These are phyloP conservation scores for Lasiosphaeria ovina DNA, from an alignment of 495 filamentous ascomycete genomes.

Conservation along the genomic window DNA sequence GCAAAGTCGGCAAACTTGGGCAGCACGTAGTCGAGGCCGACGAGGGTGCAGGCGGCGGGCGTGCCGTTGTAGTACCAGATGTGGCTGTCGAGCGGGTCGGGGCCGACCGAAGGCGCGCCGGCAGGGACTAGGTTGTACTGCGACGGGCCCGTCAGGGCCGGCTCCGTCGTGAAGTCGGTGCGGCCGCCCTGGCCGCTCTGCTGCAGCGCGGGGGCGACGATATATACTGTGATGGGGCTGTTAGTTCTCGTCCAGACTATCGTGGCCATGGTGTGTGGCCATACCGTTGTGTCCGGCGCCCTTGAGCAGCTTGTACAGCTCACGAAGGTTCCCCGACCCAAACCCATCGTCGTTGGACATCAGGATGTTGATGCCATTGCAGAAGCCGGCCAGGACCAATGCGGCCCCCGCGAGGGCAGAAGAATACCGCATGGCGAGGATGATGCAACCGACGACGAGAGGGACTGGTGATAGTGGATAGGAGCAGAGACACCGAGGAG, in stretches of 20 bases:
- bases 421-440: neutral
- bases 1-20: slow-evolving; percentile 42
- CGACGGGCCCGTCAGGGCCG: too few species aligned
- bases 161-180: slow-evolving; percentile 6
- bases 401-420: neutral
- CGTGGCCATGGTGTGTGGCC: too few species aligned
- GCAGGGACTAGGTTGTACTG: slow-evolving; percentile 27
- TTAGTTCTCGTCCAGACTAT: too few species aligned
- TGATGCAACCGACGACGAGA: too few species aligned
- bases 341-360: too few species aligned
- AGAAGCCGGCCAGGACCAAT: neutral
- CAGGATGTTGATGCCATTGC: too few species aligned
- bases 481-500: too few species aligned
- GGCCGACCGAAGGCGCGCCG: slow-evolving; percentile 27
- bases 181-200: slow-evolving; percentile 9
- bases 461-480: too few species aligned
- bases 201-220: slow-evolving; percentile 1
- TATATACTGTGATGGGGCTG: too few species aligned
- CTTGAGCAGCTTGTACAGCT: too few species aligned
- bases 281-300: too few species aligned
- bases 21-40: slow-evolving; percentile 50
- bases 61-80: slow-evolving; percentile 52
- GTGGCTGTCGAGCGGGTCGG: slow-evolving; percentile 39
- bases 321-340: too few species aligned
- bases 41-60: slow-evolving; percentile 34